Percentiles rank a stretch among this genome's conserved stretches.
These are phyloP conservation scores for Sideroxylon spinosum DNA, from an alignment of 179 eudicot genomes.

Conservation along the genomic window DNA sequence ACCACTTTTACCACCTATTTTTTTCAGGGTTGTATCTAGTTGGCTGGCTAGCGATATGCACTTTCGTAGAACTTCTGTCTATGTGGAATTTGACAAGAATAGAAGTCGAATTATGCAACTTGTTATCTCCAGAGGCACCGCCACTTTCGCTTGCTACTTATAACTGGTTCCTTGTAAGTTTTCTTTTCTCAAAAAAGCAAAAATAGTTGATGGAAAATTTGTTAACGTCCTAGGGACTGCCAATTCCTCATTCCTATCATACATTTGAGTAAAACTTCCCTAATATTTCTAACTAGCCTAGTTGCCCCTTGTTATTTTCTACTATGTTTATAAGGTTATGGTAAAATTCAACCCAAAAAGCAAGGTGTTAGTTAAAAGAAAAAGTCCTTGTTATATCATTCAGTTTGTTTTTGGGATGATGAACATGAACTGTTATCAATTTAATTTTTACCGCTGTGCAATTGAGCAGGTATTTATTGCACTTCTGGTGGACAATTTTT, in stretches of 20 bases:
- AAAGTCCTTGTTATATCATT: not conserved
- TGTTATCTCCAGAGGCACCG: constrained; percentile 91
- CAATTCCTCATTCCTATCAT: not conserved
- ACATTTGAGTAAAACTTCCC: not conserved
- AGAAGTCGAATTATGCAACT: constrained; percentile 85
- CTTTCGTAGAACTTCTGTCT: constrained; percentile 74
- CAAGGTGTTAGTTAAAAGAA: not conserved
- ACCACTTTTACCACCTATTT: not conserved
- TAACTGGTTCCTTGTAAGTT: constrained; percentile 92
- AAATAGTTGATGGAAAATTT: not conserved
- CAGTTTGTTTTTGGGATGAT: constrained; percentile 4
- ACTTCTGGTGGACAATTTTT: constrained; percentile 86
- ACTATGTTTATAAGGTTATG: not conserved
- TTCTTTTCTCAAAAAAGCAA: not conserved
- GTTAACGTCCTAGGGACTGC: not conserved
- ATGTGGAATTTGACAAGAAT: constrained; percentile 97
- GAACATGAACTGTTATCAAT: constrained; percentile 6
- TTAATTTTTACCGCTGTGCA: not conserved
- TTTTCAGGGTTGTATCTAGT: constrained; percentile 60
- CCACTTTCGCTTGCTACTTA: constrained; percentile 81
- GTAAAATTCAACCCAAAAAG: not conserved
- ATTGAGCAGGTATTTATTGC: constrained; percentile 84
- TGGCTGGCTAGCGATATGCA: constrained; percentile 60
- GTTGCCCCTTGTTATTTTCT: not conserved
- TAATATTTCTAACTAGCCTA: not conserved